A percentile compares a stretch with the other conserved stretches of the same genome.
Conservation (phyloP, 78 protist genomes). For the Dictyostelium intermedium region DNA sequence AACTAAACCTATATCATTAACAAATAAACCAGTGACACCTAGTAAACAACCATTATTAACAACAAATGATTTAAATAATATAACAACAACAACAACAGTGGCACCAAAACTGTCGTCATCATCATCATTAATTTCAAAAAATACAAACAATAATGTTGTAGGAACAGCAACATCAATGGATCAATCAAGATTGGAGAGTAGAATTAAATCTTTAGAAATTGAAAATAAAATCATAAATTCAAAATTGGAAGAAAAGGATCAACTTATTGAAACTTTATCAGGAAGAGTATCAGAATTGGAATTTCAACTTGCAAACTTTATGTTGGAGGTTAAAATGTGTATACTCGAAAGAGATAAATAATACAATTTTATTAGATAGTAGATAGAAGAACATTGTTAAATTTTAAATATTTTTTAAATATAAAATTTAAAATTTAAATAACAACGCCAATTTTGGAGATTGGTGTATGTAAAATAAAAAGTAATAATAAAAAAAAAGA, state of each 20-base stretch:
- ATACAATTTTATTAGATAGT: not conserved
- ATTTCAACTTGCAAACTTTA: conserved; percentile 22
- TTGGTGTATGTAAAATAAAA: not conserved
- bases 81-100: not conserved
- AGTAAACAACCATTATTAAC: not conserved
- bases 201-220: conserved; percentile 28
- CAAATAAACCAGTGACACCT: conserved; percentile 17
- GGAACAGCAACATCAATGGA: not conserved
- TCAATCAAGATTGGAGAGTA: conserved; percentile 28
- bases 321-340: conserved; percentile 37
- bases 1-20: not conserved
- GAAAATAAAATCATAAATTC: conserved; percentile 19
- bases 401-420: too few relatives aligned
- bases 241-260: conserved; percentile 21
- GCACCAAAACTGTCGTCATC: not conserved
- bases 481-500: not conserved
- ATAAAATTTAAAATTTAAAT: not conserved
- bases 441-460: not conserved
- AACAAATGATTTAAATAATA: not conserved
- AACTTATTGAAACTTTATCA: not conserved
- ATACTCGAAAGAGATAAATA: not conserved
- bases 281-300: conserved; percentile 36
- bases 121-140: not conserved
- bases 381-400: too few relatives aligned
- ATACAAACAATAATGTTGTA: not conserved